Percentiles rank a stretch among this genome's conserved stretches.
These are phyloP conservation scores for Penicillium sumatraense DNA, from an alignment of 2,329 filamentous ascomycete species.

Conservation along the genomic window DNA sequence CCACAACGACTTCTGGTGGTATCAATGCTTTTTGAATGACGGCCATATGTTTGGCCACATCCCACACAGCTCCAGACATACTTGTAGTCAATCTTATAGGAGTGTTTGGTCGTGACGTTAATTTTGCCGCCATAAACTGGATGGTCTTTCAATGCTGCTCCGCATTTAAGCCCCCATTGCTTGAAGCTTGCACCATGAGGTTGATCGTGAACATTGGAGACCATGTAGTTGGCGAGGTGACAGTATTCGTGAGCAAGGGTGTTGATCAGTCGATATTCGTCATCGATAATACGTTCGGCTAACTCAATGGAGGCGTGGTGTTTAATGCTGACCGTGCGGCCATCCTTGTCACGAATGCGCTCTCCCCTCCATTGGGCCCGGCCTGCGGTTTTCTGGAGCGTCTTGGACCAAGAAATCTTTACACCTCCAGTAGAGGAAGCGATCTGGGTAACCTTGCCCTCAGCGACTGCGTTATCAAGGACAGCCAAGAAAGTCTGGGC, in stretches of 20 bases:
- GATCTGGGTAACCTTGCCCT: slow-evolving; percentile 53
- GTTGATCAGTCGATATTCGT: slow-evolving; percentile 77
- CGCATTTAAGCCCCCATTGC: slow-evolving; percentile 59
- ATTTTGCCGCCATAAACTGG: slow-evolving; percentile 65
- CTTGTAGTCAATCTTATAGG: slow-evolving; percentile 88
- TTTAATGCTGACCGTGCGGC: slow-evolving; percentile 29
- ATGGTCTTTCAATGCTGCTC: slow-evolving; percentile 38
- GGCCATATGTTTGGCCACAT: slow-evolving; percentile 75
- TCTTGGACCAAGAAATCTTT: slow-evolving; percentile 65
- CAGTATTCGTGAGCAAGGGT: slow-evolving; percentile 97
- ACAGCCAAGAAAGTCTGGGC: slow-evolving; percentile 60
- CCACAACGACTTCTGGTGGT: slow-evolving; percentile 73
- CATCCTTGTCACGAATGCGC: slow-evolving; percentile 43
- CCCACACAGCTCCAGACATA: slow-evolving; percentile 79
- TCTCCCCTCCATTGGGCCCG: slow-evolving; percentile 74
- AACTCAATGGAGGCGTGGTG: slow-evolving; percentile 83
- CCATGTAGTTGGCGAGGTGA: slow-evolving; percentile 89
- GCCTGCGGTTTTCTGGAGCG: slow-evolving; percentile 64
- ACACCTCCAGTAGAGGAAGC: slow-evolving; percentile 61
- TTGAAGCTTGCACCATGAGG: slow-evolving; percentile 89
- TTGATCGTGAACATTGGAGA: slow-evolving; percentile 73
- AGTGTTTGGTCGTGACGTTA: slow-evolving; percentile 85
- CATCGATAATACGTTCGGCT: slow-evolving; percentile 83
- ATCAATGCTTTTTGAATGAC: slow-evolving; percentile 87
- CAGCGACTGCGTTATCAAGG: slow-evolving; percentile 58